A percentile compares a stretch with the other conserved stretches of the same genome.
phyloP scores from a whole-genome alignment of 2,329 filamentous ascomycete genomes.

The Epichloe gansuensis region DNA sequence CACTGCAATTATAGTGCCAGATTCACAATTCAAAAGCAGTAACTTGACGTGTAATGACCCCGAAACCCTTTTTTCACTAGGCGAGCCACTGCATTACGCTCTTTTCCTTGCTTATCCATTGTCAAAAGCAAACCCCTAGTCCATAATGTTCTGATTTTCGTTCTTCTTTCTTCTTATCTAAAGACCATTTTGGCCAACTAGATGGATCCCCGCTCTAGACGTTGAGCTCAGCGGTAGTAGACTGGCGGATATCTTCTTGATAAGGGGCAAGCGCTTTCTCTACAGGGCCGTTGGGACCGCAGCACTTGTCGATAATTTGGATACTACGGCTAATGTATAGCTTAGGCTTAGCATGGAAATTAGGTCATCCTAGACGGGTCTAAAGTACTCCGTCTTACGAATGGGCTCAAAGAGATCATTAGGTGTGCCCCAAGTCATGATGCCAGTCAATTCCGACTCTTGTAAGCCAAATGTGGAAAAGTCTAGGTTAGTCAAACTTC shows the following conservation, averaged over 20 bases:
- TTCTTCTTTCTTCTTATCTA: not conserved
- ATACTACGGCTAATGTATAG: constrained; percentile 34
- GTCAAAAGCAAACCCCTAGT: too few species aligned
- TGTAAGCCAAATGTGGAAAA: too few species aligned
- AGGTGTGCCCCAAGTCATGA: constrained; percentile 38
- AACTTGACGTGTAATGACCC: too few species aligned
- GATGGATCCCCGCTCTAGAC: not conserved
- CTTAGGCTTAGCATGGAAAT: constrained; percentile 55
- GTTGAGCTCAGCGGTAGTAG: constrained; percentile 5
- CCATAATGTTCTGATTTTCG: not conserved
- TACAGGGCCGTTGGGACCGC: constrained; percentile 26
- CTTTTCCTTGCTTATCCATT: too few species aligned
- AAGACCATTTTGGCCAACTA: not conserved
- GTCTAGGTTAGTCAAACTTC: constrained; percentile 16
- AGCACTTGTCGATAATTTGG: constrained; percentile 34
- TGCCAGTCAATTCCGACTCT: too few species aligned
- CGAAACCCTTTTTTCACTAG: too few species aligned
- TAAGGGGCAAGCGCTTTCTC: constrained; percentile 28
- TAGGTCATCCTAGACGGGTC: constrained; percentile 55
- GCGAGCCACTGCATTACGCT: too few species aligned
- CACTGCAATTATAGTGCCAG: too few species aligned
- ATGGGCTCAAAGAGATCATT: constrained; percentile 80
- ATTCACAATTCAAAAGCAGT: too few species aligned
- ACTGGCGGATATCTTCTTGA: constrained; percentile 19
- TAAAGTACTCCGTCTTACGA: constrained; percentile 60